phyloP scores from a whole-genome alignment of 169 alveolate genomes.

The Eimeria sp. region DNA sequence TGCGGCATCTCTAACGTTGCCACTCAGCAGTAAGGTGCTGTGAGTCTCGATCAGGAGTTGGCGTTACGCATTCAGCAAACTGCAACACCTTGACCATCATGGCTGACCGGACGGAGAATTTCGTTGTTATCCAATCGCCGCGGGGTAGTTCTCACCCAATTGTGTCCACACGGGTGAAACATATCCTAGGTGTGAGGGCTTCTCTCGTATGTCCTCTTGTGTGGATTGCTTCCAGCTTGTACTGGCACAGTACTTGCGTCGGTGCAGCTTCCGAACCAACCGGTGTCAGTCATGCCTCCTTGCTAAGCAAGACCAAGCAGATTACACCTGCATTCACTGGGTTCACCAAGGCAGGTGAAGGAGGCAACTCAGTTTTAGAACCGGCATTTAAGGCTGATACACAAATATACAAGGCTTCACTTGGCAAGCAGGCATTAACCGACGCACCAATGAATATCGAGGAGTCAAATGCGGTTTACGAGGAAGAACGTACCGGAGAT shows the following conservation, averaged over 20 bases:
- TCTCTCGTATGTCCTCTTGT: background rate
- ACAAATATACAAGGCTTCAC: background rate
- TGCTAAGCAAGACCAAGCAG: background rate
- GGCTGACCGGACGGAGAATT: too few relatives aligned
- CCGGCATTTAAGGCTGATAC: background rate
- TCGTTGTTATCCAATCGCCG: too few relatives aligned
- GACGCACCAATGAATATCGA: background rate
- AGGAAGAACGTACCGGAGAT: background rate
- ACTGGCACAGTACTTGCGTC: background rate
- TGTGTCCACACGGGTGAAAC: too few relatives aligned
- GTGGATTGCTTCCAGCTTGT: background rate
- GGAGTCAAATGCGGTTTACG: background rate
- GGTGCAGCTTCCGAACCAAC: background rate
- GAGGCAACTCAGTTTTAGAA: background rate
- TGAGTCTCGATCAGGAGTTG: too few relatives aligned
- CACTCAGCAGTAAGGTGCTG: too few relatives aligned
- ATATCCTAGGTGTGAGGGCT: background rate
- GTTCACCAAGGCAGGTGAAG: background rate
- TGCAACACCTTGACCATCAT: background rate
- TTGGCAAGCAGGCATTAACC: background rate
- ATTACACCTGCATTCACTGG: background rate
- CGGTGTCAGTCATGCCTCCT: too few relatives aligned
- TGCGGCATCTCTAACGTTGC: too few relatives aligned
- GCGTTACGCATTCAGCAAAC: background rate
- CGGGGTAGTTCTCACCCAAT: too few relatives aligned